Base-by-base conservation (phyloP, 2,329 filamentous ascomycete genomes). In the Claviceps quebecensis region DNA sequence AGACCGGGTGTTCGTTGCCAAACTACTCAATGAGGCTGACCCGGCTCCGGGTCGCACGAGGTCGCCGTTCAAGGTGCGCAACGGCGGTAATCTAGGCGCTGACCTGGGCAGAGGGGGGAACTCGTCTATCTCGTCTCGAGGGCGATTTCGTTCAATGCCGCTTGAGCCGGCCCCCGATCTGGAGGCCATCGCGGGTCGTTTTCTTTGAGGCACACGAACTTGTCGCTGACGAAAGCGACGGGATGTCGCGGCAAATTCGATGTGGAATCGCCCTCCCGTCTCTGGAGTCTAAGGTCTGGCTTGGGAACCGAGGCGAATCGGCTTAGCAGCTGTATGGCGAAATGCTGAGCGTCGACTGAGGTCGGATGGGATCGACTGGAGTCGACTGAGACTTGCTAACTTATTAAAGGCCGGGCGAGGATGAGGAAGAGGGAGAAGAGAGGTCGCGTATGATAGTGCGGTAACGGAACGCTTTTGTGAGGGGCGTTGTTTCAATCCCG, bases 141-240 rank as follows among this genome's bases (percentile, higher is more conserved):
- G 57, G 56, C 63, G 62, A n/a, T 47, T 41, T 52, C 61, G 63
- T 48, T 57, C 60, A 52, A 61, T 56, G 53, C 65, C 58, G 56
- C 61, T 60, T 45, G 59, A 54, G 46, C 61, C 60, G 52, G 62
- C 60, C 54, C 62, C 61, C 53, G 63, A 58, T 57, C 65, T 59
- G 55, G 61, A 64, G 55, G 64, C 65, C 65, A 67, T 67, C 39
- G 43, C 48, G 43, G 23, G 19, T 17, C 16, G 44, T 17, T 34
- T 34, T 13, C 29, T 11, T 5, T 0, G 14, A 44, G 14, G 17
- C 29, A 34, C 37, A 26, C 23, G 38, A 39, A 37, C 19, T 39
- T 26, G 37, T 48, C 47, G n/a, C 14, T 34, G 22, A 29, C n/a
- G 19, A 16, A 19, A 26, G 23, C 17, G 23, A 37, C 23, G 34